Evolutionary conservation across 768 basidiomycete species (phyloP).

Genomic region (Tylopilus felleus): DNA sequence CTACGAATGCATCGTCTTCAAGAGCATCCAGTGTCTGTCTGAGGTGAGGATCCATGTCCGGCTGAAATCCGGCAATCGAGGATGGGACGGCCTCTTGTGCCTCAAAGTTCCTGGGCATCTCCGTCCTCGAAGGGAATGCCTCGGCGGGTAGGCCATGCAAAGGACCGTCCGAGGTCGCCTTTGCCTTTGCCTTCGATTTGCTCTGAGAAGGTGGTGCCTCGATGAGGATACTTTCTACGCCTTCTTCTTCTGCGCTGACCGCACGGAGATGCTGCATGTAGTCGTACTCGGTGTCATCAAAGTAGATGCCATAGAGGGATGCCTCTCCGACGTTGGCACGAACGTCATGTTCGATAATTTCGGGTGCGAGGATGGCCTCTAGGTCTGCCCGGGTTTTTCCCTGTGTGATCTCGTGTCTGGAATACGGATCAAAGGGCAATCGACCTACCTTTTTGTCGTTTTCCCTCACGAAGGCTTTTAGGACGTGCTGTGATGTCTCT

Average conservation of each 20-base stretch:
- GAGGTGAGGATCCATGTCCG: conserved; percentile 94
- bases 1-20: conserved; percentile 94
- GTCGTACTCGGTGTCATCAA: conserved; percentile 94
- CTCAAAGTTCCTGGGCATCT: conserved; percentile 74
- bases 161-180: conserved; percentile 35
- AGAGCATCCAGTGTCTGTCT: conserved; percentile 91
- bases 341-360: conserved; percentile 45
- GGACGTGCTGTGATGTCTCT: conserved; percentile 83
- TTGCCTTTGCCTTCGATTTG: conserved; percentile 34
- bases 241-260: conserved; percentile 73
- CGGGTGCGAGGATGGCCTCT: conserved; percentile 52
- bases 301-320: conserved; percentile 84
- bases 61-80: conserved; percentile 85
- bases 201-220: conserved; percentile 59
- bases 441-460: conserved; percentile 61
- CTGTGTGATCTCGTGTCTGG: conserved; percentile 36
- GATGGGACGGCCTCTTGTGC: conserved; percentile 75
- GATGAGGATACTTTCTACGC: conserved; percentile 76
- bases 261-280: conserved; percentile 95
- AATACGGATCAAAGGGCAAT: neutral
- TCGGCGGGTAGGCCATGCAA: conserved; percentile 64
- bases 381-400: conserved; percentile 82
- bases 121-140: conserved; percentile 64
- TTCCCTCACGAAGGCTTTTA: conserved; percentile 74
- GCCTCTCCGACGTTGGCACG: conserved; percentile 80